Evolutionary conservation across 225 moss, liverwort and hornwort genomes (phyloP), one percentile per base, ranked within the genome.

Genomic region (Bryoerythrophyllum caledonicum): DNA sequence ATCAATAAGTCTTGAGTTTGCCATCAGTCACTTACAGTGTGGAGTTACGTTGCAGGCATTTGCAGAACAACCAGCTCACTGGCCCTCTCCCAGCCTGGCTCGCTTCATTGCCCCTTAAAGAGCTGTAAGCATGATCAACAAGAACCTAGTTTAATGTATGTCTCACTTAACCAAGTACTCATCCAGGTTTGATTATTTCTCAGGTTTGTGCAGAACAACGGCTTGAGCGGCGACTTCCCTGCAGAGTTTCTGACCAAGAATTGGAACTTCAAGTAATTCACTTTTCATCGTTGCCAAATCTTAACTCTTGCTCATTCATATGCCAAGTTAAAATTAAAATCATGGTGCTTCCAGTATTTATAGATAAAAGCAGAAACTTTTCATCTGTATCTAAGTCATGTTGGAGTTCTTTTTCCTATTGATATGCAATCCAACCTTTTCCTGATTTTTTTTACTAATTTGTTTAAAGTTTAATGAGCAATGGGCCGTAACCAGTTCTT

Each of bases 1-100:
- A n/a, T n/a, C n/a, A n/a, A n/a, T n/a, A n/a, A n/a, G n/a, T n/a
- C n/a, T n/a, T n/a, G n/a, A n/a, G n/a, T n/a, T n/a, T n/a, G n/a
- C 26, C 68, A 46, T 11, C 67, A 77, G 62, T 81, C 16, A 81
- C 16, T 19, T 37, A n/a, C n/a, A n/a, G 17, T 55, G 13, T 76
- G 67, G 20, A 49, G 11, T 4, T 34, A 5, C 34, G 34, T 38
- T 49, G 38, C 63, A 83, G 63, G 79, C 62, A 76, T 68, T 41
- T 83, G 23, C 68, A 76, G 2, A 62, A 76, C 63, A 83, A 83
- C 61, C 23, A 21, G 0, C 46, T 46, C 30, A 73, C 49, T 61
- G 48, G 72, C 4, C 3, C 44, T 60, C 70, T 79, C 10, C 79
- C 79, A 48, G 12, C 13, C 8, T 79, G 83, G 83, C 79, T 83